Percentiles rank a stretch among this genome's conserved stretches.
Evolutionary conservation across 257 asterid species (phyloP).

Genomic region (Primulina tabacum): DNA sequence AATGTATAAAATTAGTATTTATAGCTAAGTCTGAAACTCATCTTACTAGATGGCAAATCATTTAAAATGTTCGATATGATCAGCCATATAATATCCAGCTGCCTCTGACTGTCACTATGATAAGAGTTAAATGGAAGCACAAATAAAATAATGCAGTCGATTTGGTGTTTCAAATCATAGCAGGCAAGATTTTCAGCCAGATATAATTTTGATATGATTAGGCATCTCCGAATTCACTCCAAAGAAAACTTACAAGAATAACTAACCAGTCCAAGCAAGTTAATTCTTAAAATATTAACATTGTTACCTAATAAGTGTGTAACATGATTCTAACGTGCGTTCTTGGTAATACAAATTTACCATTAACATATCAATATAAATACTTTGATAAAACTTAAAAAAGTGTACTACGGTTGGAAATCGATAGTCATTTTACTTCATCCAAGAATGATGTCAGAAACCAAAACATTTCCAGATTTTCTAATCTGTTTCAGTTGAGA

Average conservation of each 20-base stretch:
- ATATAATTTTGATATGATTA: too few species aligned
- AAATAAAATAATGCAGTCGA: not conserved
- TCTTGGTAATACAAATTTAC: too few species aligned
- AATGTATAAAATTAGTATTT: not conserved
- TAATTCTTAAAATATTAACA: not conserved
- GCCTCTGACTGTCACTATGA: not conserved
- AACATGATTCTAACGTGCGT: not conserved
- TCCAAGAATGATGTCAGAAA: too few species aligned
- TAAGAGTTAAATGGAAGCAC: too few species aligned
- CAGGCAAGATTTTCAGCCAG: not conserved
- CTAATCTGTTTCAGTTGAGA: too few species aligned
- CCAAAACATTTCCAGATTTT: not conserved
- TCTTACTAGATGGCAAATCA: not conserved
- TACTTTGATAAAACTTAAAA: too few species aligned
- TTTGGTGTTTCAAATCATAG: not conserved
- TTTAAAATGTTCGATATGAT: not conserved
- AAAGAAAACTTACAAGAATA: too few species aligned
- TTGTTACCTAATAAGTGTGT: not conserved
- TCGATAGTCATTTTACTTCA: too few species aligned
- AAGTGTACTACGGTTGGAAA: too few species aligned
- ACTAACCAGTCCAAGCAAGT: too few species aligned
- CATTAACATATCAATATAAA: too few species aligned
- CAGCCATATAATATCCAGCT: not conserved
- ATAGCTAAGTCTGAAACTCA: not conserved
- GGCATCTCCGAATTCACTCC: too few species aligned